Base-by-base conservation (phyloP, 768 basidiomycete species). In the Exsudoporus frostii region DNA sequence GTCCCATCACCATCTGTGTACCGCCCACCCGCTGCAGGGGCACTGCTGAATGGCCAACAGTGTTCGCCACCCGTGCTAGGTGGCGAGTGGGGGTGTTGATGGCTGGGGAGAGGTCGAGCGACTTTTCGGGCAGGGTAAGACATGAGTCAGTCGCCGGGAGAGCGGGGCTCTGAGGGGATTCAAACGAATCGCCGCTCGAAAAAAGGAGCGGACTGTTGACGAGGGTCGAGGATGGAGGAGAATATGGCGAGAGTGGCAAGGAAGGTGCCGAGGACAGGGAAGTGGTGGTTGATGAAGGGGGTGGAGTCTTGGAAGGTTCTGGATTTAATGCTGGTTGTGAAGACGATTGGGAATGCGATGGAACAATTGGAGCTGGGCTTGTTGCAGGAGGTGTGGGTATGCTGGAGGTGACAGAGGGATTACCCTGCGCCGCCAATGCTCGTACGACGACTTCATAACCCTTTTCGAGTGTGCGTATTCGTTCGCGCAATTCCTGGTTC, bases 11-110 rank as follows among this genome's bases (percentile, higher is more conserved):
- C 64, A 68, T 62, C 60, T 64, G 66, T 62, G 50, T 66, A 65
- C 69, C 53, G 74, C 74, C 85, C 88, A 89, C 90, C 91, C 90
- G 91, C 91, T 93, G 91, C 91, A 85, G 88, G 91, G 91, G 78
- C 85, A 83, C 78, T 78, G 79, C 73, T 64, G 79, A 66, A 73
- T 67, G 61, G 57, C 59, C 70, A 59, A 63, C 79, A 77, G 79
- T 80, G 83, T 80, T 85, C 91, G 82, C 91, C 91, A 93, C 87
- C 91, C 91, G 91, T 93, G 91, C 91, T 87, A 88, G 86, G 86
- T 93, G 91, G 91, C 91, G 84, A 93, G 91, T 88, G 85, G 88
- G 73, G 68, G 85, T 78, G 68, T 70, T 51, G 42, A 57, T 61
- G 45, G 59, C 65, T 69, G 61, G 70, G 59, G 68, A 71, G 59